These are phyloP conservation scores for Yarrowia alimentaria DNA, from an alignment of 805 yeast species.

Conservation along the genomic window DNA sequence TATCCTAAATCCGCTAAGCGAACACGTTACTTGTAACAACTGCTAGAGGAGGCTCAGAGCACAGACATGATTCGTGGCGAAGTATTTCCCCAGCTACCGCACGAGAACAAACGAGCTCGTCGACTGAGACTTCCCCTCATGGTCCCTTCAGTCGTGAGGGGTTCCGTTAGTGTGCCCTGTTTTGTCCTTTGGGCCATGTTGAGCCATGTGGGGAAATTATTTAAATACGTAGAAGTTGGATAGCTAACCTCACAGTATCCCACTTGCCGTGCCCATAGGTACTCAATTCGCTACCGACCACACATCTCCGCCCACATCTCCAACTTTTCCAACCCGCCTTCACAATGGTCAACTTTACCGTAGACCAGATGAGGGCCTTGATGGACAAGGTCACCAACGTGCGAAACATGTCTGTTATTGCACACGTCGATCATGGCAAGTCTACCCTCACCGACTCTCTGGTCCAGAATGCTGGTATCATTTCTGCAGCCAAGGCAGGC, in stretches of 20 bases:
- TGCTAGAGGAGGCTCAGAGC: too few species aligned
- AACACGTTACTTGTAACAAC: too few species aligned
- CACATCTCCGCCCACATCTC: too few species aligned
- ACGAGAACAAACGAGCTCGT: too few species aligned
- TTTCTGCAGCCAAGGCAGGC: conserved; percentile 99
- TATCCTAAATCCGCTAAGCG: too few species aligned
- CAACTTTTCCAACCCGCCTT: too few species aligned
- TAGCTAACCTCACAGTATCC: too few species aligned
- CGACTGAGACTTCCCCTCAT: background rate
- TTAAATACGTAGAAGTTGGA: conserved; percentile 1
- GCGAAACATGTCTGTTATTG: conserved; percentile 99
- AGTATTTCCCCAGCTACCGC: too few species aligned
- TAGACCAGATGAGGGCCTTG: conserved; percentile 88
- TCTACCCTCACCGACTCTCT: conserved; percentile 98
- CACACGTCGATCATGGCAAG: conserved; percentile 99
- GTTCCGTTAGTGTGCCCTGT: conserved; percentile 11
- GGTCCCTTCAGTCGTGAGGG: conserved; percentile 13
- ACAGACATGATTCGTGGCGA: too few species aligned
- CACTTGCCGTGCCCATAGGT: too few species aligned
- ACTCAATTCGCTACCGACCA: conserved; percentile 7
- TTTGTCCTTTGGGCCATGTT: conserved; percentile 1
- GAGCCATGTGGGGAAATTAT: conserved; percentile 15
- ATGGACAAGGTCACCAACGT: conserved; percentile 99
- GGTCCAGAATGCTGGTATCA: conserved; percentile 99
- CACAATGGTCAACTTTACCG: conserved; percentile 39